Conservation (phyloP, 1,139 yeast genomes). For the Kazachstania sp. region DNA sequence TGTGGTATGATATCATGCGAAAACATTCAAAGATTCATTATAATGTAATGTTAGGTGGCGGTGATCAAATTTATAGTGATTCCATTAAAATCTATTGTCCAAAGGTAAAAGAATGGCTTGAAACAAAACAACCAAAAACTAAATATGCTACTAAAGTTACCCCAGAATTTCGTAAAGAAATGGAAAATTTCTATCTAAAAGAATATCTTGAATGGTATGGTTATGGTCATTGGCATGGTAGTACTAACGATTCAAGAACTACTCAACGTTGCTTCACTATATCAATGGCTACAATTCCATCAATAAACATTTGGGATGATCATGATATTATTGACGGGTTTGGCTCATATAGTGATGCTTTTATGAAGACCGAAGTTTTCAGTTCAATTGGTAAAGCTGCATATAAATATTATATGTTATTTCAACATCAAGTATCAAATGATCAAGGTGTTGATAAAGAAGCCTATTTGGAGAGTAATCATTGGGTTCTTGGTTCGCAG, state of each 20-base stretch:
- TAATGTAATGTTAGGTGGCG: slow-evolving; percentile 96
- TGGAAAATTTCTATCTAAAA: slow-evolving; percentile 57
- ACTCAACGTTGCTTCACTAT: slow-evolving; percentile 60
- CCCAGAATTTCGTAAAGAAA: slow-evolving; percentile 42
- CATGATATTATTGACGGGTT: slow-evolving; percentile 95
- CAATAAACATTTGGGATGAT: slow-evolving; percentile 76
- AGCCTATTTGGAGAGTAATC: slow-evolving; percentile 37
- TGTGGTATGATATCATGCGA: slow-evolving; percentile 78
- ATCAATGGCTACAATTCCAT: slow-evolving; percentile 76
- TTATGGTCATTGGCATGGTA: slow-evolving; percentile 73
- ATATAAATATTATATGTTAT: slow-evolving; percentile 76
- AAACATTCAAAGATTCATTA: slow-evolving; percentile 57
- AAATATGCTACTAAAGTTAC: slow-evolving; percentile 39
- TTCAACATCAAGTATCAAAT: slow-evolving; percentile 72
- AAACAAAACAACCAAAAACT: slow-evolving; percentile 40
- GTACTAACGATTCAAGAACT: slow-evolving; percentile 44
- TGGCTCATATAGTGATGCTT: slow-evolving; percentile 71
- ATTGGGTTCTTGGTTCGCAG: slow-evolving; percentile 48
- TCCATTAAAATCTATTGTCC: slow-evolving; percentile 55
- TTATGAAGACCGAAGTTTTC: slow-evolving; percentile 68
- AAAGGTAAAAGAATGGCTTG: slow-evolving; percentile 55
- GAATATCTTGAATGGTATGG: slow-evolving; percentile 88
- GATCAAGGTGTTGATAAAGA: slow-evolving; percentile 31
- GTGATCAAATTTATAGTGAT: slow-evolving; percentile 91
- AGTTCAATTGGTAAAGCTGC: slow-evolving; percentile 67